Conservation (phyloP, 768 basidiomycete species). For the Cytidiella melzeri region DNA sequence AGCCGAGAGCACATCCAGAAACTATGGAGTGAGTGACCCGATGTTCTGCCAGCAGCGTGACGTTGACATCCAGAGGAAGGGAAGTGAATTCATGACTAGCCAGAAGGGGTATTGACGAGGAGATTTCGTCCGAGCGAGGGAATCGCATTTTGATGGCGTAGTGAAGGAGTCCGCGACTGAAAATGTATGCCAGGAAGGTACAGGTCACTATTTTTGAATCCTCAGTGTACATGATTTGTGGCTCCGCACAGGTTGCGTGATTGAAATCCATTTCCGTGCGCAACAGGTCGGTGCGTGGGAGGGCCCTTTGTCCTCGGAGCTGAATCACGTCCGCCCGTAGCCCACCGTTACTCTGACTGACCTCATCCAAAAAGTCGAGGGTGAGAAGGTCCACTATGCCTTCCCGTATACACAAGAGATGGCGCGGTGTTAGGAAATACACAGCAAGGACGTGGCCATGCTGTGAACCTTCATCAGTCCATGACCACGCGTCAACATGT, state of each 20-base stretch:
- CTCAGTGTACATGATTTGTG: background rate
- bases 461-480: no score
- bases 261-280: background rate
- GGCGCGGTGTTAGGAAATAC: constrained; percentile 40
- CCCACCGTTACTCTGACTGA: background rate
- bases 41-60: constrained; percentile 38
- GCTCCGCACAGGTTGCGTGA: constrained; percentile 13
- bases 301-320: no score
- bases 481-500: background rate
- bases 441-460: constrained; percentile 39
- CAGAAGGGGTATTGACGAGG: background rate
- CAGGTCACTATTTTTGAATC: constrained; percentile 26
- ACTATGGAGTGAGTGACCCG: constrained; percentile 39
- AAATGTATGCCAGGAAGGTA: constrained; percentile 37
- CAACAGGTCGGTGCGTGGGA: background rate
- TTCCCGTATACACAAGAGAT: constrained; percentile 44
- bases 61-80: constrained; percentile 29
- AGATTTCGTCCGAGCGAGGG: background rate
- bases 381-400: constrained; percentile 45
- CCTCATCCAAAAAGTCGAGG: constrained; percentile 9
- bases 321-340: background rate
- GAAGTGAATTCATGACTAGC: background rate
- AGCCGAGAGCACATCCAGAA: constrained; percentile 41
- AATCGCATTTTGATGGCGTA: constrained; percentile 33
- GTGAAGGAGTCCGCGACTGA: constrained; percentile 45